A percentile compares a stretch with the other conserved stretches of the same genome.
Evolutionary conservation across 345 rosid genomes (phyloP).

Genomic region (Salix dunnii): DNA sequence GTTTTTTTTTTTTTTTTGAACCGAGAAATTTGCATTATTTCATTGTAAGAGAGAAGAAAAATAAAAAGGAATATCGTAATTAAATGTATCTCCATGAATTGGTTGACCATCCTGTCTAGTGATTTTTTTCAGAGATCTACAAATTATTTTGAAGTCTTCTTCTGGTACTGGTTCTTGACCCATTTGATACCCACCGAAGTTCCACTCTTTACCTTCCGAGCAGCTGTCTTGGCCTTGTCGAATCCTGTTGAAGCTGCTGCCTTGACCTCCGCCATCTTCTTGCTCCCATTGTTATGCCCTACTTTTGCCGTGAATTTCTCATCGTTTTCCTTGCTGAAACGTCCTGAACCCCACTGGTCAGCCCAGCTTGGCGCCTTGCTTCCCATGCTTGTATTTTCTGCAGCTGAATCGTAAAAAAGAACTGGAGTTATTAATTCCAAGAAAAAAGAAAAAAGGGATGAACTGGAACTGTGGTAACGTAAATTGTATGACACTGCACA

Average conservation of each 20-base stretch:
- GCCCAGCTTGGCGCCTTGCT: slow-evolving; percentile 21
- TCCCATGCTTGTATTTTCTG: slow-evolving; percentile 8
- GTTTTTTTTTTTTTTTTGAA: too few relatives aligned
- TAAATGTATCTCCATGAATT: neutral
- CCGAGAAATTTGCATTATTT: neutral
- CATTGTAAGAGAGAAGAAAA: neutral
- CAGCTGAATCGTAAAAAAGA: neutral
- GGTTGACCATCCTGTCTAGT: neutral
- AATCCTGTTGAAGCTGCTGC: slow-evolving; percentile 22
- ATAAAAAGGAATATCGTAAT: neutral
- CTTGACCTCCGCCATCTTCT: slow-evolving; percentile 20
- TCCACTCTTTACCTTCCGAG: slow-evolving; percentile 21
- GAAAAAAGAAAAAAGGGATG: neutral
- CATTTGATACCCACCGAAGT: slow-evolving; percentile 23
- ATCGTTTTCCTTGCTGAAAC: slow-evolving; percentile 2
- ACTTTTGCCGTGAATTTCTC: slow-evolving; percentile 1
- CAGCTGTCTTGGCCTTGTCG: slow-evolving; percentile 23
- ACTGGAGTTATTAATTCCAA: neutral
- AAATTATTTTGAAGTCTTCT: slow-evolving; percentile 13
- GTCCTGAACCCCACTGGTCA: slow-evolving; percentile 18
- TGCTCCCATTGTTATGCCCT: slow-evolving; percentile 1
- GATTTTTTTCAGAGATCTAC: neutral
- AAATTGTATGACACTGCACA: too few relatives aligned
- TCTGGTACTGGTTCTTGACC: slow-evolving; percentile 20
- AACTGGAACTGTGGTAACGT: too few relatives aligned